These are phyloP conservation scores for Dalbergia cultrata DNA, from an alignment of 306 rosid species.

Conservation along the genomic window DNA sequence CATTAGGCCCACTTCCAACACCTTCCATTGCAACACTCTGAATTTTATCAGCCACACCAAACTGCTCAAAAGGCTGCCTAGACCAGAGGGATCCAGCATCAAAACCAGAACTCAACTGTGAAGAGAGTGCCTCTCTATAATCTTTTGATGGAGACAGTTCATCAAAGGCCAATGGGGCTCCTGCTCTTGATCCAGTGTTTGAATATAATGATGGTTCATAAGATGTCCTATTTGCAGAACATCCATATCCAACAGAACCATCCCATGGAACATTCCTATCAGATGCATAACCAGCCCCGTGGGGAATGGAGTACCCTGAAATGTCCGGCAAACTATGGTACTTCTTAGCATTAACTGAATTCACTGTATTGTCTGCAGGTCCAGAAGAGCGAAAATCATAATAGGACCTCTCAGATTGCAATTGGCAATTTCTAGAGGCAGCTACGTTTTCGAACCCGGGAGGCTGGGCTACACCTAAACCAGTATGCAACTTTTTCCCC, in stretches of 20 bases:
- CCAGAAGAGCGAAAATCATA: conserved; percentile 61
- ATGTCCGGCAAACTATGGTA: conserved; percentile 91
- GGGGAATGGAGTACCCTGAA: conserved; percentile 61
- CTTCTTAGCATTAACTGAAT: conserved; percentile 75
- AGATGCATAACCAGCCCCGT: conserved; percentile 59
- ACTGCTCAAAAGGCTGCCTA: conserved; percentile 92
- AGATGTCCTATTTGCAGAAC: conserved; percentile 51
- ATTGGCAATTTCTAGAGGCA: conserved; percentile 62
- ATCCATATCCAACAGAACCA: conserved; percentile 63
- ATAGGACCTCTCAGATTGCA: conserved; percentile 69
- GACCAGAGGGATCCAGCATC: conserved; percentile 85
- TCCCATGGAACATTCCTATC: conserved; percentile 69
- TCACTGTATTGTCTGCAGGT: conserved; percentile 57
- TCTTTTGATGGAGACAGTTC: conserved; percentile 73
- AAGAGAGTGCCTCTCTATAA: conserved; percentile 58
- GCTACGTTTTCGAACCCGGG: conserved; percentile 63
- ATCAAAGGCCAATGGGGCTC: conserved; percentile 77
- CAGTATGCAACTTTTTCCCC: conserved; percentile 75
- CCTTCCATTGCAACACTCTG: conserved; percentile 57
- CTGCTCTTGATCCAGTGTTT: conserved; percentile 62
- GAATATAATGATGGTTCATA: conserved; percentile 59
- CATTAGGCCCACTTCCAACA: conserved; percentile 44
- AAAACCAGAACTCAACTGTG: conserved; percentile 67
- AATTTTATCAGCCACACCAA: conserved; percentile 74
- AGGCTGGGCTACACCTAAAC: conserved; percentile 66